Percentiles rank a stretch among this genome's conserved stretches.
Conservation (phyloP, 805 yeast genomes). For the Candida pseudofarinosa region DNA sequence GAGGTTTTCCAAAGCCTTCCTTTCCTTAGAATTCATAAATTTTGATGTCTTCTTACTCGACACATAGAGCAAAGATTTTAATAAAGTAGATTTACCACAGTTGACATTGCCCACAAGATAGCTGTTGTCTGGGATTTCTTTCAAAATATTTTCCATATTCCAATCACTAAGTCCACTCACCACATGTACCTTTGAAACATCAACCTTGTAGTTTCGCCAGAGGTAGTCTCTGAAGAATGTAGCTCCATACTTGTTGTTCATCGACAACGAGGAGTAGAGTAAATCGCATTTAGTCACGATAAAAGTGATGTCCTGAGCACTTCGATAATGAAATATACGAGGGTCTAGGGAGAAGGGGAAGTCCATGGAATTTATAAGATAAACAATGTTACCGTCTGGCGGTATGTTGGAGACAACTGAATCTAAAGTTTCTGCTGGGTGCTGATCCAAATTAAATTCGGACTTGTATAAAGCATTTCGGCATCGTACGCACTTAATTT, state of each 20-base stretch:
- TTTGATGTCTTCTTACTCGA: slow-evolving; percentile 8
- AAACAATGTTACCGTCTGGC: slow-evolving; percentile 43
- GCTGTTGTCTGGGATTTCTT: slow-evolving; percentile 33
- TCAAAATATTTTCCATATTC: slow-evolving; percentile 42
- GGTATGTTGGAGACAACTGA: slow-evolving; percentile 34
- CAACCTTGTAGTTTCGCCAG: slow-evolving; percentile 23
- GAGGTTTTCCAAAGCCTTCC: slow-evolving; percentile 11
- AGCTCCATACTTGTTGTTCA: slow-evolving; percentile 20
- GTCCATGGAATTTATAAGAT: slow-evolving; percentile 63
- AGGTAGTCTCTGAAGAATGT: slow-evolving; percentile 34
- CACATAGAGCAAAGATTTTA: slow-evolving; percentile 40
- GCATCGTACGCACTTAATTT: slow-evolving; percentile 52
- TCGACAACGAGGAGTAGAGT: slow-evolving; percentile 29
- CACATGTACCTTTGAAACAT: slow-evolving; percentile 39
- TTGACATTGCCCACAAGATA: slow-evolving; percentile 66
- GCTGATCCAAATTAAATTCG: slow-evolving; percentile 28
- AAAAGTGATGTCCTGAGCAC: slow-evolving; percentile 33
- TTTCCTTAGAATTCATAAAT: slow-evolving; percentile 8
- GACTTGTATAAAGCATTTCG: slow-evolving; percentile 46
- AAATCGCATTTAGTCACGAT: slow-evolving; percentile 45
- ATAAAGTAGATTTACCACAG: slow-evolving; percentile 64
- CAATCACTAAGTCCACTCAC: slow-evolving; percentile 52
- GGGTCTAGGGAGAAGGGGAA: slow-evolving; percentile 61
- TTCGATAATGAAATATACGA: slow-evolving; percentile 28
- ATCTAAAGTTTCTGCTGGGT: slow-evolving; percentile 19